Conservation (phyloP, 257 asterid species). For the Solanum lycopersicoides region DNA sequence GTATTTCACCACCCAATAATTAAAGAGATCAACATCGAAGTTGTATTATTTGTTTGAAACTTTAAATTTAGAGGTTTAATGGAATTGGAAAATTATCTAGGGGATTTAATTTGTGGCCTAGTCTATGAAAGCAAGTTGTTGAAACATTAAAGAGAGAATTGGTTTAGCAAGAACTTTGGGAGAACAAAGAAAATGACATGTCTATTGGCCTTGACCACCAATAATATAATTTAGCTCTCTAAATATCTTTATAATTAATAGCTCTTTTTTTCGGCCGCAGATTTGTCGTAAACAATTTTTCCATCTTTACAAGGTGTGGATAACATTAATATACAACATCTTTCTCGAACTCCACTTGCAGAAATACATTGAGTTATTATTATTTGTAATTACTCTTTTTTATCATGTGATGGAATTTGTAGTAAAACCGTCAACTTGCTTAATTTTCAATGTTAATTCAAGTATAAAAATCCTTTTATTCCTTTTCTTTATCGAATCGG, state of each 20-base stretch:
- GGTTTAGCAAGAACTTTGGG: background rate
- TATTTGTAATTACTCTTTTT: no score
- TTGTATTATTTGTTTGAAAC: background rate
- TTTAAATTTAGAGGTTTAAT: background rate
- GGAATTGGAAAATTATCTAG: background rate
- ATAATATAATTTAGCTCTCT: constrained; percentile 2
- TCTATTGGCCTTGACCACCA: constrained; percentile 8
- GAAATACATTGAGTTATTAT: background rate
- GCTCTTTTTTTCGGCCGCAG: background rate
- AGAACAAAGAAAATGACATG: background rate
- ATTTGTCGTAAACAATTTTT: background rate
- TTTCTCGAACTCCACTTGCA: background rate
- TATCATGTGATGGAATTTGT: no score
- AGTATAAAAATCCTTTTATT: background rate
- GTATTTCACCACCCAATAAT: background rate
- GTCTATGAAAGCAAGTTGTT: constrained; percentile 6
- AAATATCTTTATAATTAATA: background rate
- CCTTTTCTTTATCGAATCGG: background rate
- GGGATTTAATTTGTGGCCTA: background rate
- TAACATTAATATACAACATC: background rate
- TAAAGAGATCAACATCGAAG: background rate
- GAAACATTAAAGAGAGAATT: background rate
- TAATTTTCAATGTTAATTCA: background rate
- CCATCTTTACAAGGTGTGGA: background rate
- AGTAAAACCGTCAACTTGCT: background rate